phyloP scores from a whole-genome alignment of 495 filamentous ascomycete species.

The Clohesyomyces aquaticus region DNA sequence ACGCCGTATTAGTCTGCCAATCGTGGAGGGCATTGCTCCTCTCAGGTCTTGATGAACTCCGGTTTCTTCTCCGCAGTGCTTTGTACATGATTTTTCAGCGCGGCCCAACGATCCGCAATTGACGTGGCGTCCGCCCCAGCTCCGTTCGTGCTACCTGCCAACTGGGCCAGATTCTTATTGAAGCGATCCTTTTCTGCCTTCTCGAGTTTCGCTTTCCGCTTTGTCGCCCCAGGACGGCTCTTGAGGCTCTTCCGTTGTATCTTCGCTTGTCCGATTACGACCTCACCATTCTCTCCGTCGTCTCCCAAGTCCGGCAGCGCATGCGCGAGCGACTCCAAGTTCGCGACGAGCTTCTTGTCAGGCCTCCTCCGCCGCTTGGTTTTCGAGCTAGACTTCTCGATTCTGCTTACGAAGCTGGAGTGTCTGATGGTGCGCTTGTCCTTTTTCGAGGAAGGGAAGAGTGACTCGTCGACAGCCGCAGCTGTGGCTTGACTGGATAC shows the following conservation, averaged over 20 bases:
- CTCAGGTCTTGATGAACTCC: constrained; percentile 52
- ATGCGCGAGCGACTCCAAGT: constrained; percentile 74
- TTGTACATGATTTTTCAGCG: constrained; percentile 68
- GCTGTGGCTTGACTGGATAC: constrained; percentile 2
- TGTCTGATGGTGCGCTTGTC: constrained; percentile 80
- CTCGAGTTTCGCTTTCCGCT: constrained; percentile 78
- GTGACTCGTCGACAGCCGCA: constrained; percentile 1
- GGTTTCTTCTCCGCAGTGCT: constrained; percentile 76
- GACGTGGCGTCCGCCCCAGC: constrained; percentile 42
- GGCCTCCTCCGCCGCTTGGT: constrained; percentile 65
- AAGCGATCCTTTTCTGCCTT: constrained; percentile 80
- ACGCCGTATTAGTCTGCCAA: background rate
- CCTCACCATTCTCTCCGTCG: constrained; percentile 46
- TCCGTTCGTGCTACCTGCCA: constrained; percentile 51
- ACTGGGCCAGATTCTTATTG: constrained; percentile 71
- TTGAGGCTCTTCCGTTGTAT: constrained; percentile 72
- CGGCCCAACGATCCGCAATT: constrained; percentile 67
- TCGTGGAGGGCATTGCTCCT: no score
- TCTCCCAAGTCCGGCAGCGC: constrained; percentile 66
- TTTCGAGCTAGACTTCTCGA: constrained; percentile 64
- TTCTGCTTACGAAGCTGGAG: constrained; percentile 71
- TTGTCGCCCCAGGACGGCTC: constrained; percentile 76
- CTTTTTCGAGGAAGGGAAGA: constrained; percentile 59
- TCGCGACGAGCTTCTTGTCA: constrained; percentile 75
- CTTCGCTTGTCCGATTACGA: constrained; percentile 49